A percentile compares a stretch with the other conserved stretches of the same genome.
Conservation (phyloP, 73 alveolate genomes). For the Paraurostyla sp. region DNA sequence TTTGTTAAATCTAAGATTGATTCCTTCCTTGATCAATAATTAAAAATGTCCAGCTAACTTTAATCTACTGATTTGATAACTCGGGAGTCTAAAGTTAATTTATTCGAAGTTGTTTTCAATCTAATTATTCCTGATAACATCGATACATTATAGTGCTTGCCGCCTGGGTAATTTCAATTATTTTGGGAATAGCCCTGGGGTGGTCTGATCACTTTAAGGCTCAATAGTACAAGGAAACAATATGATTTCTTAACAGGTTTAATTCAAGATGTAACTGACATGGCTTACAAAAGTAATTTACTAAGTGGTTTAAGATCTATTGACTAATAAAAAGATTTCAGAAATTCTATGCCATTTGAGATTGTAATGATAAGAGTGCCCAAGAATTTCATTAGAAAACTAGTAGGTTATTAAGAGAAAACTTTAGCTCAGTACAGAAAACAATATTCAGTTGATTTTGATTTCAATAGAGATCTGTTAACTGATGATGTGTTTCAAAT, state of each 20-base stretch:
- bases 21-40: neutral
- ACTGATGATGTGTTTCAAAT: constrained; percentile 49
- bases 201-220: constrained; percentile 34
- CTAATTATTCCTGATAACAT: constrained; percentile 22
- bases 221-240: neutral
- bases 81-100: constrained; percentile 24
- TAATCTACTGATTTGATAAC: neutral
- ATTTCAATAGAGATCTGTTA: constrained; percentile 42
- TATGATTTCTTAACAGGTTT: constrained; percentile 13
- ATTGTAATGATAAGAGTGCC: constrained; percentile 26
- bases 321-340: neutral
- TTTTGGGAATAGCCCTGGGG: constrained; percentile 60
- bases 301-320: neutral
- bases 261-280: constrained; percentile 35
- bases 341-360: constrained; percentile 14
- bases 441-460: constrained; percentile 1
- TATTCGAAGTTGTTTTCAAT: constrained; percentile 28
- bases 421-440: neutral
- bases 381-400: constrained; percentile 27
- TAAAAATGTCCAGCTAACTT: neutral
- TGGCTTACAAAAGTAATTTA: neutral
- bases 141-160: constrained; percentile 11
- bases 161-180: neutral
- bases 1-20: neutral
- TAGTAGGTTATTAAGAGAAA: constrained; percentile 50